Conservation (phyloP, 345 rosid genomes). For the Eutrema japonicum region DNA sequence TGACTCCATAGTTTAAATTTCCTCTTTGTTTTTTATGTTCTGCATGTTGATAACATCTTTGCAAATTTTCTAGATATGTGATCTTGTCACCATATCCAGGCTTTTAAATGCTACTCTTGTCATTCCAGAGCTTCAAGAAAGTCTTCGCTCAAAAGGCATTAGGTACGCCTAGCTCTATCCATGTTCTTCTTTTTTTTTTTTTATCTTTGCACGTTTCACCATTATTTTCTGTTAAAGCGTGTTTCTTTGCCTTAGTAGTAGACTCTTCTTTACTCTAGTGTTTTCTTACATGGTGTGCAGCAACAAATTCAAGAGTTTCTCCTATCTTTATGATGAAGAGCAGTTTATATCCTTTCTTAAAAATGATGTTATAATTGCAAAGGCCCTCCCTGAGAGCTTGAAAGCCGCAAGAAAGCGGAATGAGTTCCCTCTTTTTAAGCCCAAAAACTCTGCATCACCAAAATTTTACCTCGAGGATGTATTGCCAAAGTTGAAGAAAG, state of each 20-base stretch:
- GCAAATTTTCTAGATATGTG: constrained; percentile 94
- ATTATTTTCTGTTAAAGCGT: constrained; percentile 4
- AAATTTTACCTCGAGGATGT: constrained; percentile 76
- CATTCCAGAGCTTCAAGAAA: constrained; percentile 97
- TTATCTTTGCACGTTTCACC: constrained; percentile 27
- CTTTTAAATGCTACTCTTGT: constrained; percentile 99
- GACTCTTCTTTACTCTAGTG: constrained; percentile 31
- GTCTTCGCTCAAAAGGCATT: constrained; percentile 86
- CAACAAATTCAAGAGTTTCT: constrained; percentile 88
- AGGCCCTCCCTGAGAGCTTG: constrained; percentile 76
- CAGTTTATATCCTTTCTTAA: constrained; percentile 90
- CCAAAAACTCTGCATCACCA: constrained; percentile 73
- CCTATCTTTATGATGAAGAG: constrained; percentile 91
- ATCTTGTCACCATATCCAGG: constrained; percentile 99
- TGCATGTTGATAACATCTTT: constrained; percentile 52
- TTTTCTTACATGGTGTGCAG: constrained; percentile 50
- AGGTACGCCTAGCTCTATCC: constrained; percentile 55
- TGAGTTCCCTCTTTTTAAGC: constrained; percentile 72
- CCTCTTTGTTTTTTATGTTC: not conserved
- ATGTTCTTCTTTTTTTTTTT: constrained; percentile 7
- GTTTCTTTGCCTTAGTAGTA: constrained; percentile 14
- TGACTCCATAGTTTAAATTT: constrained; percentile 19
- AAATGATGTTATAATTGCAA: constrained; percentile 72
- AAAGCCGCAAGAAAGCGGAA: constrained; percentile 80
- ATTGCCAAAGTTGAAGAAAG: constrained; percentile 72